phyloP scores from a whole-genome alignment of 1,284 basidiomycete species.

The Fereydounia khargensis region DNA sequence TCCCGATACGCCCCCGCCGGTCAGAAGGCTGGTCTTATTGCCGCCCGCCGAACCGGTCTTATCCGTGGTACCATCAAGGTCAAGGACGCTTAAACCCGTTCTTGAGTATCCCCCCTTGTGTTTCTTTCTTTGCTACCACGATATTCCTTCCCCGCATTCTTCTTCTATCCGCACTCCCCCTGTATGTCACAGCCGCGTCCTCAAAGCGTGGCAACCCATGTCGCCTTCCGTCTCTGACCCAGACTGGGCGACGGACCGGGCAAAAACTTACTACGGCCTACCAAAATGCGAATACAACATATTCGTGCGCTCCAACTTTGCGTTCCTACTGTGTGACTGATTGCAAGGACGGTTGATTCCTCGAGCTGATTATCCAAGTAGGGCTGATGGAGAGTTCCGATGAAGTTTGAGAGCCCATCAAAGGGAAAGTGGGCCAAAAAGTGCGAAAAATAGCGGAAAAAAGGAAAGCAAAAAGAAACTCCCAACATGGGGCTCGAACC shows the following conservation, averaged over 20 bases:
- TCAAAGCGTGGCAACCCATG: too few relatives aligned
- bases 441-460: neutral
- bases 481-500: neutral
- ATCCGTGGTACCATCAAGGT: constrained; percentile 56
- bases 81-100: constrained; percentile 40
- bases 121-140: neutral
- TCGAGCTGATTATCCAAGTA: neutral
- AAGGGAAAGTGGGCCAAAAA: neutral
- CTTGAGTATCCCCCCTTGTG: too few relatives aligned
- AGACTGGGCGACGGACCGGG: too few relatives aligned
- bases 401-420: neutral
- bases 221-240: too few relatives aligned
- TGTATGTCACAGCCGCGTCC: neutral
- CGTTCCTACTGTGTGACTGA: neutral
- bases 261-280: neutral
- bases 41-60: constrained; percentile 56
- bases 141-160: neutral
- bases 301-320: neutral
- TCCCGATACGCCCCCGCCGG: constrained; percentile 46
- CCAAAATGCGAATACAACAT: neutral
- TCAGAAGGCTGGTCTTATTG: constrained; percentile 58
- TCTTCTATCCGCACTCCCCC: neutral
- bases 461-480: neutral
- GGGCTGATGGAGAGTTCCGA: neutral
- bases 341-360: too few relatives aligned